Evolutionary conservation across 768 basidiomycete species (phyloP).

Genomic region (Termitomyces eurrhizus): DNA sequence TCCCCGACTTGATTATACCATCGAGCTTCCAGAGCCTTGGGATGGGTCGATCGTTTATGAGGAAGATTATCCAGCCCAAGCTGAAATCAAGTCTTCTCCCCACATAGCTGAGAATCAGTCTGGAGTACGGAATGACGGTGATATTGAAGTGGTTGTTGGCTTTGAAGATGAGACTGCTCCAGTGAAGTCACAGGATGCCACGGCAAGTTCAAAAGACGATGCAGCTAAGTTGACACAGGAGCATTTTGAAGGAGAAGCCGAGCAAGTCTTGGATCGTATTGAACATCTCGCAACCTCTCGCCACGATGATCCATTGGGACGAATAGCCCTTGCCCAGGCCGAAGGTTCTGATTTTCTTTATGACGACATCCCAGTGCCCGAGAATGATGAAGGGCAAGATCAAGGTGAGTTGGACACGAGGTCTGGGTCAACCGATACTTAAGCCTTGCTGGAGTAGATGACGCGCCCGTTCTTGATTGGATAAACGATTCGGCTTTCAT

Average conservation of each 20-base stretch:
- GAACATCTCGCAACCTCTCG: not conserved
- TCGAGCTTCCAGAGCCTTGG: slow-evolving; percentile 38
- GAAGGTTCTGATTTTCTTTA: slow-evolving; percentile 10
- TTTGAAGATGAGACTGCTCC: not conserved
- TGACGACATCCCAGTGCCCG: slow-evolving; percentile 9
- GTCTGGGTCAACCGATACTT: not conserved
- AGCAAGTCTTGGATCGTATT: not conserved
- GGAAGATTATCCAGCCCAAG: slow-evolving; percentile 43
- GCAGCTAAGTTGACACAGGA: not conserved
- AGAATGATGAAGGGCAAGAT: too few species aligned
- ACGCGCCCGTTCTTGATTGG: not conserved
- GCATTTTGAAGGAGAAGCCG: not conserved
- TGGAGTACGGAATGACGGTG: slow-evolving; percentile 9
- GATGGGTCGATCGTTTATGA: slow-evolving; percentile 33
- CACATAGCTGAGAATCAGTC: slow-evolving; percentile 23
- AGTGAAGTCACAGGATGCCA: not conserved
- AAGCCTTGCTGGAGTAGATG: not conserved
- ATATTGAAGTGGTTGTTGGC: slow-evolving; percentile 1
- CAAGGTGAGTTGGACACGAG: not conserved
- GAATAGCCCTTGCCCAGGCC: not conserved
- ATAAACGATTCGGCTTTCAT: not conserved
- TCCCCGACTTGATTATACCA: slow-evolving; percentile 5
- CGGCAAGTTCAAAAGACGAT: not conserved
- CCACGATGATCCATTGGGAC: not conserved
- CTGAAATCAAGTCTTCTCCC: slow-evolving; percentile 25